These are phyloP conservation scores for Marasmius oreades DNA, from an alignment of 1,284 basidiomycete genomes.

Conservation along the genomic window DNA sequence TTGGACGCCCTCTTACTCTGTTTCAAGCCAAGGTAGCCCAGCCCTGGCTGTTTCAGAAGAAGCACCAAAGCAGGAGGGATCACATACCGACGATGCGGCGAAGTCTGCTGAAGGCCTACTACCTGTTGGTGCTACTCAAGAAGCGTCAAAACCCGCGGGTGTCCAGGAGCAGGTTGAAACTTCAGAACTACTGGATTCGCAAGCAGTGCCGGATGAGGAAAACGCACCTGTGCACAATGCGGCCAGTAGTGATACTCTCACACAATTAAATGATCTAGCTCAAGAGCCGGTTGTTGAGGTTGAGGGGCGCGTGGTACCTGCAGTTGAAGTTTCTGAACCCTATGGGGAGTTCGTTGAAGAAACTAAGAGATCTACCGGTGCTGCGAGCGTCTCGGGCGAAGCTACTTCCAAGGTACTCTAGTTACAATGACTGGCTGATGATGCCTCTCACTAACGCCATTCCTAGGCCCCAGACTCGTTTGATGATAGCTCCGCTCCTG, in stretches of 20 bases:
- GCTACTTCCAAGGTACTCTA: too few relatives aligned
- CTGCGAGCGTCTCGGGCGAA: not conserved
- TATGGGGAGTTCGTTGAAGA: not conserved
- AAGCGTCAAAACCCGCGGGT: not conserved
- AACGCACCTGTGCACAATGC: too few relatives aligned
- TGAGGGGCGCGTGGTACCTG: not conserved
- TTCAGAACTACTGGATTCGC: too few relatives aligned
- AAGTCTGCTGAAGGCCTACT: not conserved
- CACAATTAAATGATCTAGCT: too few relatives aligned
- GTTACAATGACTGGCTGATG: not conserved
- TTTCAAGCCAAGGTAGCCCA: slow-evolving; percentile 16
- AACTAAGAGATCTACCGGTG: not conserved
- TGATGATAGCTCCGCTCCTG: not conserved
- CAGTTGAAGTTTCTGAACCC: not conserved
- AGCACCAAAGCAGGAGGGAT: not conserved
- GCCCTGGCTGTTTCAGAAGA: not conserved
- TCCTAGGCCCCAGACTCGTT: not conserved
- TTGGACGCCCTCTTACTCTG: slow-evolving; percentile 25
- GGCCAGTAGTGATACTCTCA: too few relatives aligned
- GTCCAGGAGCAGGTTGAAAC: too few relatives aligned
- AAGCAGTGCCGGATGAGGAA: too few relatives aligned
- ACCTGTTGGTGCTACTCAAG: not conserved
- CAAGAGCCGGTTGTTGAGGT: not conserved
- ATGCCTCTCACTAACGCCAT: not conserved
- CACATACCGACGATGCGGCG: not conserved